phyloP scores from a whole-genome alignment of 2,329 filamentous ascomycete genomes.

The Exophiala calicioides region DNA sequence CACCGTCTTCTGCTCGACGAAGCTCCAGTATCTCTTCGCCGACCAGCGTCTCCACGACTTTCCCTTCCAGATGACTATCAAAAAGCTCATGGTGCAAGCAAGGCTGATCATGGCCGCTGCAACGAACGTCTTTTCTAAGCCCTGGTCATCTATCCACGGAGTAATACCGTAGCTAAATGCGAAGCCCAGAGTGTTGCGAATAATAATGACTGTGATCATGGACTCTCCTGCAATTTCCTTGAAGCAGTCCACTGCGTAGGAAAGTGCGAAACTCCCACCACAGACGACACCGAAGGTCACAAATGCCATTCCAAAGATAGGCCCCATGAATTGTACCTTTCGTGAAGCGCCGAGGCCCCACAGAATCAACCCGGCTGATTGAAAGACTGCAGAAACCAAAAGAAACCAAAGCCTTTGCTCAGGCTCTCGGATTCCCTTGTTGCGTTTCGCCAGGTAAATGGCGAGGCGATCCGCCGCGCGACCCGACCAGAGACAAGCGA shows the following conservation, averaged over 20 bases:
- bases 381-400: conserved; percentile 40
- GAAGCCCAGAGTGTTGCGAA: conserved; percentile 52
- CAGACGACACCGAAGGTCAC: conserved; percentile 40
- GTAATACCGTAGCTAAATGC: conserved; percentile 7
- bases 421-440: conserved; percentile 32
- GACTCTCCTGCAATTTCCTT: conserved; percentile 52
- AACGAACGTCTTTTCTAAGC: neutral
- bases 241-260: conserved; percentile 54
- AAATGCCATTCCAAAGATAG: conserved; percentile 43
- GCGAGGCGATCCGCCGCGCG: too few relatives aligned
- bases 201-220: conserved; percentile 52
- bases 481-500: too few relatives aligned
- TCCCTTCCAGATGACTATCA: neutral
- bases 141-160: conserved; percentile 5
- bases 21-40: neutral
- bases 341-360: conserved; percentile 57
- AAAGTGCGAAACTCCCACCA: conserved; percentile 45
- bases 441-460: conserved; percentile 25
- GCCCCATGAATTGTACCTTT: conserved; percentile 52
- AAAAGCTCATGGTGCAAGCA: neutral
- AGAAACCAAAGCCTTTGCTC: conserved; percentile 34
- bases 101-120: neutral
- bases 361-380: conserved; percentile 38
- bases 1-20: too few relatives aligned
- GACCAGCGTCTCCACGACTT: neutral